These are phyloP conservation scores for Physcia stellaris DNA, from an alignment of 495 filamentous ascomycete genomes.

Conservation along the genomic window DNA sequence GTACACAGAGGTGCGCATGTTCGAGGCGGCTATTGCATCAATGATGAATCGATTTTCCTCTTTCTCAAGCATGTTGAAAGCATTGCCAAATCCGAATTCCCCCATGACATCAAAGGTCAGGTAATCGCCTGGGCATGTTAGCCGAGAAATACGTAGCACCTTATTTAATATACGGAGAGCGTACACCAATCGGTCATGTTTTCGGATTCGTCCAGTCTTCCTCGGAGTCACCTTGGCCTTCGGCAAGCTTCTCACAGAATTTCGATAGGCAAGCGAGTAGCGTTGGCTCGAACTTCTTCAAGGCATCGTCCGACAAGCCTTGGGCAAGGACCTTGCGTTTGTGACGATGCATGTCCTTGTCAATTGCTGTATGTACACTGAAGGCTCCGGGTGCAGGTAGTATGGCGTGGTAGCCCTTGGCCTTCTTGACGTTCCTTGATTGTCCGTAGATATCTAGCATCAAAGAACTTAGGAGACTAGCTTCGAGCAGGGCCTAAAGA, in stretches of 20 bases:
- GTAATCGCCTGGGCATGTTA: too few species aligned
- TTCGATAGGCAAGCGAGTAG: constrained; percentile 29
- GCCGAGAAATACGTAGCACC: too few species aligned
- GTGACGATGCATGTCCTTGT: constrained; percentile 36
- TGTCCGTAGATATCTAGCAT: constrained; percentile 43
- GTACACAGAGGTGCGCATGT: constrained; percentile 1
- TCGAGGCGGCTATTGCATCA: constrained; percentile 8
- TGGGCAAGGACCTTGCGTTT: constrained; percentile 43
- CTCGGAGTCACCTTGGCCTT: too few species aligned
- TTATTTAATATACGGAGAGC: too few species aligned
- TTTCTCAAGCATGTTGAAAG: constrained; percentile 5
- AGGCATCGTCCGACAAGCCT: constrained; percentile 37
- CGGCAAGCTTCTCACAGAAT: constrained; percentile 2
- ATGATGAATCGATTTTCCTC: constrained; percentile 15
- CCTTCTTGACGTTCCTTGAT: constrained; percentile 34
- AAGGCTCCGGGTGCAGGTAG: constrained; percentile 41
- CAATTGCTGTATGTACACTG: constrained; percentile 42
- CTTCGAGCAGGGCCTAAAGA: too few species aligned
- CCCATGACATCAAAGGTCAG: constrained; percentile 19
- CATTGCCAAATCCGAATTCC: constrained; percentile 16
- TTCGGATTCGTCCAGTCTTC: constrained; percentile 5
- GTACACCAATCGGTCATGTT: constrained; percentile 6
- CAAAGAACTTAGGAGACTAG: too few species aligned
- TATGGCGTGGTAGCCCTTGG: constrained; percentile 39
- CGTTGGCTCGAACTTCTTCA: constrained; percentile 37